Conservation (phyloP, 139 green algal species). For the Chlamydomonas sphaeroides region DNA sequence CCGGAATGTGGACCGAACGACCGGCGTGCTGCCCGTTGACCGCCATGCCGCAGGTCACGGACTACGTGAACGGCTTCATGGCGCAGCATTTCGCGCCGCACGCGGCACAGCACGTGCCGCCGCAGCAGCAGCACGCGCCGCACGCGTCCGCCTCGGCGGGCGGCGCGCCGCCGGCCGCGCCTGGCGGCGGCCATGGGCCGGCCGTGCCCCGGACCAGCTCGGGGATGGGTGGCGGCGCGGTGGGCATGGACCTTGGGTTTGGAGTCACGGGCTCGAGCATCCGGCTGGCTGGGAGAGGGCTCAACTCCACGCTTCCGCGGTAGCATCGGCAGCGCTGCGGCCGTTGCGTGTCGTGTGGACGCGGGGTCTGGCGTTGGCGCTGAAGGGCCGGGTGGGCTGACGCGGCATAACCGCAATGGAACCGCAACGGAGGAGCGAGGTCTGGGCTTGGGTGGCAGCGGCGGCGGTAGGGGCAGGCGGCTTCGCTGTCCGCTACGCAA, state of each 20-base stretch:
- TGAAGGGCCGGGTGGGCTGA: no score
- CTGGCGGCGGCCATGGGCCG: neutral
- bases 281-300: conserved; percentile 12
- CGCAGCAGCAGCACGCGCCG: neutral
- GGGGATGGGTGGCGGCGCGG: neutral
- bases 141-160: neutral
- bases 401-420: no score
- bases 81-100: conserved; percentile 14
- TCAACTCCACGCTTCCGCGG: conserved; percentile 22
- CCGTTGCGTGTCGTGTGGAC: neutral
- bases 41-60: no score
- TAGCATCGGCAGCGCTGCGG: neutral
- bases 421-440: no score
- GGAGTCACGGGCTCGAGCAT: conserved; percentile 25
- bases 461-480: no score
- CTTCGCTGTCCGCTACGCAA: no score
- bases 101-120: neutral
- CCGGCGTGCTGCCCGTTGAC: no score
- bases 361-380: no score
- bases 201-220: no score
- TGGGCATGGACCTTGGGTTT: neutral
- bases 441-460: no score
- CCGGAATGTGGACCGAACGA: no score
- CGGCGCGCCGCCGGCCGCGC: neutral
- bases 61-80: conserved; percentile 8